A percentile compares a stretch with the other conserved stretches of the same genome.
Evolutionary conservation across 495 filamentous ascomycete genomes (phyloP).

Genomic region (Ramalina intermedia): DNA sequence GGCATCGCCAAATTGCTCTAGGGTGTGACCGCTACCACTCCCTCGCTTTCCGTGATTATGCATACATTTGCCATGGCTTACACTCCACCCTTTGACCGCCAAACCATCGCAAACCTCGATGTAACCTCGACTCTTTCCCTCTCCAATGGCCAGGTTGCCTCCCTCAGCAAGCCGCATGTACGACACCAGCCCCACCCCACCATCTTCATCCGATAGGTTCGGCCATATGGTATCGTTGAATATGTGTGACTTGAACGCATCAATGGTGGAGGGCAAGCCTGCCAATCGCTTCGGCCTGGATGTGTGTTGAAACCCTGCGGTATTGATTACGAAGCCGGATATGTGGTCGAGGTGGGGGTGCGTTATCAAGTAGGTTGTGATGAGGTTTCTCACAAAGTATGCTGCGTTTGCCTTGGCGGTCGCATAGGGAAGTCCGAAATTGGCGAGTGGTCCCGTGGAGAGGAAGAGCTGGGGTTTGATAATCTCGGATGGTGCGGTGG

Average conservation of each 20-base stretch:
- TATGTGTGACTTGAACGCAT: slow-evolving; percentile 80
- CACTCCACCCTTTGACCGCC: slow-evolving; percentile 56
- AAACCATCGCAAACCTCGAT: slow-evolving; percentile 74
- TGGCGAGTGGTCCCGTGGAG: slow-evolving; percentile 53
- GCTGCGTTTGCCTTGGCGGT: slow-evolving; percentile 62
- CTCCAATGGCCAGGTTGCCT: slow-evolving; percentile 66
- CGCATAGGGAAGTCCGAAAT: slow-evolving; percentile 46
- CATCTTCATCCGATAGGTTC: slow-evolving; percentile 90
- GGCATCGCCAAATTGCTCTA: slow-evolving; percentile 17
- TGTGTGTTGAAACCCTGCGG: slow-evolving; percentile 62
- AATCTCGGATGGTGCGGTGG: slow-evolving; percentile 7
- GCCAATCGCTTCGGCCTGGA: slow-evolving; percentile 67
- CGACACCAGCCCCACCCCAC: slow-evolving; percentile 79
- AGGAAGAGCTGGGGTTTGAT: slow-evolving; percentile 9
- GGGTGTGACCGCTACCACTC: slow-evolving; percentile 29
- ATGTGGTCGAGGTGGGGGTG: slow-evolving; percentile 93
- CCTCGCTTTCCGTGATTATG: slow-evolving; percentile 54
- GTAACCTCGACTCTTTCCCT: slow-evolving; percentile 63
- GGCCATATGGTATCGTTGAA: slow-evolving; percentile 99
- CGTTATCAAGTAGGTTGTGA: slow-evolving; percentile 81
- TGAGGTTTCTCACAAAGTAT: slow-evolving; percentile 58
- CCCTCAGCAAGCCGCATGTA: slow-evolving; percentile 80
- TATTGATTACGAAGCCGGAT: slow-evolving; percentile 81
- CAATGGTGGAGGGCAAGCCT: slow-evolving; percentile 69
- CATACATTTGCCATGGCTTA: slow-evolving; percentile 81